phyloP scores from a whole-genome alignment of 768 basidiomycete genomes.

The Glaciozyma antarctica region DNA sequence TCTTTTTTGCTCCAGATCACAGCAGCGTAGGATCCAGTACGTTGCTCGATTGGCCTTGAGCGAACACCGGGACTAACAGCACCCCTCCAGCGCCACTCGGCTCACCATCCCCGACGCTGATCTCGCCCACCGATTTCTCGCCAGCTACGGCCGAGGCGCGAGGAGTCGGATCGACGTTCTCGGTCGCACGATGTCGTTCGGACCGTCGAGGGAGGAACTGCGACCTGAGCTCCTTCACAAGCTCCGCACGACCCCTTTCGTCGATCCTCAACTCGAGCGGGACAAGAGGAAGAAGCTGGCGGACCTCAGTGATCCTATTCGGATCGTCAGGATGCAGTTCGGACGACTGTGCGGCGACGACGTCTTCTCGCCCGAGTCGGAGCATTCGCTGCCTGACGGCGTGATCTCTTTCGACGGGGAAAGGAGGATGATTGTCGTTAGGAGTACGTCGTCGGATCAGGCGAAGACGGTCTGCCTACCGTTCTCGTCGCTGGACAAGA shows the following conservation, averaged over 20 bases:
- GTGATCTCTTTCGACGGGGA: constrained; percentile 1
- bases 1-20: too few species aligned
- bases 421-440: neutral
- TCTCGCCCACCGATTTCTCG: constrained; percentile 5
- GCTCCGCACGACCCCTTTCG: constrained; percentile 12
- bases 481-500: neutral
- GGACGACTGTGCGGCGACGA: neutral
- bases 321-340: neutral
- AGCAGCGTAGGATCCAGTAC: too few species aligned
- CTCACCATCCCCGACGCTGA: constrained; percentile 8
- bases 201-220: neutral
- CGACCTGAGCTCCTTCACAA: constrained; percentile 1
- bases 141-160: neutral
- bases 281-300: neutral
- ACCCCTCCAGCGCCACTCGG: too few species aligned
- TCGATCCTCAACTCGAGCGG: neutral
- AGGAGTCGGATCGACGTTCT: neutral
- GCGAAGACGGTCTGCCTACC: neutral
- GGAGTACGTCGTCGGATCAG: neutral
- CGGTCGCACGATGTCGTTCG: neutral
- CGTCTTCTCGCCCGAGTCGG: constrained; percentile 4
- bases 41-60: too few species aligned
- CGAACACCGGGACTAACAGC: too few species aligned
- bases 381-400: neutral
- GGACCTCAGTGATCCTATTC: constrained; percentile 2